A percentile compares a stretch with the other conserved stretches of the same genome.
These are phyloP conservation scores for Auxenochlorella protothecoides DNA, from an alignment of 139 green algal species.

Conservation along the genomic window DNA sequence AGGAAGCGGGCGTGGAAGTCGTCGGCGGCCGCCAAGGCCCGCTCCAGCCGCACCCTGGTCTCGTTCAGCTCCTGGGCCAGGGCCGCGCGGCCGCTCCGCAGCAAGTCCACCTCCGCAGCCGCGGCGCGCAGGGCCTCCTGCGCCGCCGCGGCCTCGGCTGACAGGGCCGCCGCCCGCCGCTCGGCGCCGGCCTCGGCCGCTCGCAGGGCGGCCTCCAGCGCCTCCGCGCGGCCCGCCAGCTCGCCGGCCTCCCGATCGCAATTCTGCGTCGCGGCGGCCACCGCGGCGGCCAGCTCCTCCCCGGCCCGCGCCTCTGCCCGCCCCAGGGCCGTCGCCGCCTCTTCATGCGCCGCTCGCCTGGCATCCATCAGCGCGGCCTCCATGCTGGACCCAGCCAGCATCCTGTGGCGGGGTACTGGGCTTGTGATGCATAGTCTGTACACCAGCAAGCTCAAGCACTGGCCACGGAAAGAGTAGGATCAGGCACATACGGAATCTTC, in stretches of 20 bases:
- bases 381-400: neutral
- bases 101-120: neutral
- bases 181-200: too few relatives aligned
- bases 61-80: slow-evolving; percentile 27
- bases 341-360: neutral
- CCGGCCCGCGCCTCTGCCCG: neutral
- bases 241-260: neutral
- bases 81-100: neutral
- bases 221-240: slow-evolving; percentile 9
- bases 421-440: too few relatives aligned
- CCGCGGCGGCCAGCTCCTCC: neutral
- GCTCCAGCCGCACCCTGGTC: slow-evolving; percentile 20
- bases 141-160: neutral
- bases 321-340: neutral
- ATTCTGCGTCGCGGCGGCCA: neutral
- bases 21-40: slow-evolving; percentile 11
- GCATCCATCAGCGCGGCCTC: neutral
- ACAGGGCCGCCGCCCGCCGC: too few relatives aligned
- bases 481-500: too few relatives aligned
- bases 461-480: too few relatives aligned
- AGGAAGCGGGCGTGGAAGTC: slow-evolving; percentile 26
- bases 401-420: neutral
- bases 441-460: too few relatives aligned
- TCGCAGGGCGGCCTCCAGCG: neutral
- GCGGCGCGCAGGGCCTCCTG: neutral